These are phyloP conservation scores for Mitragyna speciosa DNA, from an alignment of 257 asterid genomes.

Conservation along the genomic window DNA sequence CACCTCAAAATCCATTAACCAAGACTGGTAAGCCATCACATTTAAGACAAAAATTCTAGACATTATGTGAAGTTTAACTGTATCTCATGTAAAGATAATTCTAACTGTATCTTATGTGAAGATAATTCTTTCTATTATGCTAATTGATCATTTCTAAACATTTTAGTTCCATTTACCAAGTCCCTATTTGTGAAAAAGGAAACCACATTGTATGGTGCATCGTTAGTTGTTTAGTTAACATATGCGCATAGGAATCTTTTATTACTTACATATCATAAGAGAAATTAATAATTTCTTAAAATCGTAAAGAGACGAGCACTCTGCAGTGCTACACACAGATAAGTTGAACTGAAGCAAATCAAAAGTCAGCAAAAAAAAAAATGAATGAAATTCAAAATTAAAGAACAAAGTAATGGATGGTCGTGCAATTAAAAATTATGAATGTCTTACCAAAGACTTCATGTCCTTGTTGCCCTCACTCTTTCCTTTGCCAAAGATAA, in stretches of 20 bases:
- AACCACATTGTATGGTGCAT: background rate
- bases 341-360: background rate
- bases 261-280: background rate
- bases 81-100: background rate
- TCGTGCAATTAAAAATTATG: background rate
- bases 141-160: background rate
- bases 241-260: background rate
- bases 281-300: background rate
- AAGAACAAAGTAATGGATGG: background rate
- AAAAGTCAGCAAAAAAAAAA: too few species aligned
- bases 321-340: background rate
- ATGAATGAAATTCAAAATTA: background rate
- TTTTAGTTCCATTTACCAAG: background rate
- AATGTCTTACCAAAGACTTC: slow-evolving; percentile 78
- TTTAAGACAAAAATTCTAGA: background rate
- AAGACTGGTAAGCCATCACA: background rate
- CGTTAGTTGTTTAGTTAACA: background rate
- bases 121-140: background rate
- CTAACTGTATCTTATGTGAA: background rate
- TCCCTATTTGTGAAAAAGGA: background rate
- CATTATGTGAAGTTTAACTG: background rate
- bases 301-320: background rate
- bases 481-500: slow-evolving; percentile 86
- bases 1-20: background rate
- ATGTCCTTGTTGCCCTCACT: slow-evolving; percentile 94